These are phyloP conservation scores for Tylopilus orsonianus DNA, from an alignment of 1,284 basidiomycete species.

Conservation along the genomic window DNA sequence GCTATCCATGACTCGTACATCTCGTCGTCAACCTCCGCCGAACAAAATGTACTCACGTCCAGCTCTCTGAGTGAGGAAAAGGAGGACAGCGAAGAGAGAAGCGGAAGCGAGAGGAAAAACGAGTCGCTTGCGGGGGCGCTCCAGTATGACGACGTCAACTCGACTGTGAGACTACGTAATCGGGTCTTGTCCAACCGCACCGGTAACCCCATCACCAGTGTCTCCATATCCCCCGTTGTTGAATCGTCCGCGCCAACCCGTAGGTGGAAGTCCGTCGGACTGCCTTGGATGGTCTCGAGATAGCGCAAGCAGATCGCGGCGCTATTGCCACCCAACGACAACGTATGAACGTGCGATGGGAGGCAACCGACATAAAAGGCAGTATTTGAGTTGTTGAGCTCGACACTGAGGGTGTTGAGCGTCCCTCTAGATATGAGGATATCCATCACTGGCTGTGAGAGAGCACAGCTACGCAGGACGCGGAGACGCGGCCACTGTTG, in stretches of 20 bases:
- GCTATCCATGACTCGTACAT: slow-evolving; percentile 14
- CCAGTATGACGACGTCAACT: slow-evolving; percentile 32
- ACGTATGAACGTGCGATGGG: slow-evolving; percentile 22
- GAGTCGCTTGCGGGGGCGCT: slow-evolving; percentile 23
- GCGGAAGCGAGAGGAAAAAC: slow-evolving; percentile 19
- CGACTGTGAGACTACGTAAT: slow-evolving; percentile 15
- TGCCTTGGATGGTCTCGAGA: slow-evolving; percentile 18
- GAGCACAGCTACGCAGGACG: slow-evolving; percentile 21
- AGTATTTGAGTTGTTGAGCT: slow-evolving; percentile 27
- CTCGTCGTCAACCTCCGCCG: slow-evolving; percentile 23
- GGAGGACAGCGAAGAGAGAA: slow-evolving; percentile 19
- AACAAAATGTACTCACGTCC: slow-evolving; percentile 20
- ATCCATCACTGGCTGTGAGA: slow-evolving; percentile 27
- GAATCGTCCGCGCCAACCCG: slow-evolving; percentile 30
- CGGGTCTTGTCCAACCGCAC: slow-evolving; percentile 16
- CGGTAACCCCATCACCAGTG: slow-evolving; percentile 11
- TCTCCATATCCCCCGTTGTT: slow-evolving; percentile 16
- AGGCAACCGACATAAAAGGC: slow-evolving; percentile 22
- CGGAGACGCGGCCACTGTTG: slow-evolving; percentile 21
- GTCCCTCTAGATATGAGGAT: slow-evolving; percentile 8
- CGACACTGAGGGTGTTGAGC: slow-evolving; percentile 27
- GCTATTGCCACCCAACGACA: slow-evolving; percentile 27
- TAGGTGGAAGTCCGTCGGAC: slow-evolving; percentile 19
- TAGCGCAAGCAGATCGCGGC: slow-evolving; percentile 25
- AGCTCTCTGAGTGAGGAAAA: slow-evolving; percentile 20